Base-by-base conservation (phyloP, 78 protist genomes). In the Emiliania huxleyi region DNA sequence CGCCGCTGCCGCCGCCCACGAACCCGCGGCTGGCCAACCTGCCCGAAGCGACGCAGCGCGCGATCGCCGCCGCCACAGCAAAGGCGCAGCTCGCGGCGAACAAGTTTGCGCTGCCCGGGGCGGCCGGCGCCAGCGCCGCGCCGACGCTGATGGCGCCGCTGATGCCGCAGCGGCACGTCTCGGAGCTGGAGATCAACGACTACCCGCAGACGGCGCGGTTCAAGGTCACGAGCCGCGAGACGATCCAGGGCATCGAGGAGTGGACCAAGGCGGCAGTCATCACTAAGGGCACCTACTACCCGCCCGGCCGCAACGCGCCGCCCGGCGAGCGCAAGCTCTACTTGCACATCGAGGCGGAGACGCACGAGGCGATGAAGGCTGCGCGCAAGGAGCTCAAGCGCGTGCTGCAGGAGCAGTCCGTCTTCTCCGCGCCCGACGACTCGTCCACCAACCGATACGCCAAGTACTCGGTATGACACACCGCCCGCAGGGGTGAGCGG, bases 111-210 rank as follows among this genome's bases (percentile, higher is more conserved):
- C 75, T 8, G 29, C 8, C 2, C 29, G 12, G 8, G 37, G 33
- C 3, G 75, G 37, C 3, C 8, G 23, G 45, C 49, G 23, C 29
- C 38, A 21, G 37, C 29, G 4, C 25, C 18, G 44, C 45, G 45
- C 35, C 26, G 42, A 11, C 8, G 43, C 83, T 19, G 18, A 18
- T 15, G 29, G 29, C 8, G 62, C 62, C 62, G 29, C 29, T 19
- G 62, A 52, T 52, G 62, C 62, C 62, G 8, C 62, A 52, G 15
- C 62, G 62, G 62, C 62, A 52, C 62, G 62, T 52, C 29, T 77
- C 62, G 45, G 99, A 98, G 94, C 35, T 98, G 75, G 99, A 98
- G 92, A 96, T 98, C 93, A 98, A 98, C 94, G 99, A 98, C 90
- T 98, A 92, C 56, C 97, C 99, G 2, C 97, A 97, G 93, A 93